These are phyloP conservation scores for Apophysomyces elegans DNA, from an alignment of 371 early-diverging fungal genomes.

Conservation along the genomic window DNA sequence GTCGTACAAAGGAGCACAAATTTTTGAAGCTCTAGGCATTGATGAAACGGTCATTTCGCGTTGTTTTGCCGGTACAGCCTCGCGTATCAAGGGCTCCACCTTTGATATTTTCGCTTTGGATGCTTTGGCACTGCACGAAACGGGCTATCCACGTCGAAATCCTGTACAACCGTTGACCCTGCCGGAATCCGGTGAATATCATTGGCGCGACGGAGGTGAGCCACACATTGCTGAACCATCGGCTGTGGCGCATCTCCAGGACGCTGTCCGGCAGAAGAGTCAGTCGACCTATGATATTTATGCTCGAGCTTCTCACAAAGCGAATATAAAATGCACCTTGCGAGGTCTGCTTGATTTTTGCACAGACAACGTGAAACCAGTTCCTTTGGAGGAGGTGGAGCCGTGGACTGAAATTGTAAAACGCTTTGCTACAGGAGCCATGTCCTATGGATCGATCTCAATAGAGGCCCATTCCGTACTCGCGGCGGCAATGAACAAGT, in stretches of 20 bases:
- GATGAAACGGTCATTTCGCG: slow-evolving; percentile 81
- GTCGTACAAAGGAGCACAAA: slow-evolving; percentile 96
- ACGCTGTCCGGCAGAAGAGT: slow-evolving; percentile 91
- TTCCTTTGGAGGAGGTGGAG: slow-evolving; percentile 93
- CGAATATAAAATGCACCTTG: slow-evolving; percentile 87
- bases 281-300: slow-evolving; percentile 80
- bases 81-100: slow-evolving; percentile 87
- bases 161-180: slow-evolving; percentile 63
- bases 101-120: slow-evolving; percentile 89
- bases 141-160: slow-evolving; percentile 77
- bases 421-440: slow-evolving; percentile 95
- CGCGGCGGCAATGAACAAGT: slow-evolving; percentile 90
- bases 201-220: slow-evolving; percentile 92
- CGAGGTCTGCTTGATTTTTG: slow-evolving; percentile 92
- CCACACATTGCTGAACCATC: slow-evolving; percentile 88
- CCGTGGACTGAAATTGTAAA: slow-evolving; percentile 94
- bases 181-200: slow-evolving; percentile 92
- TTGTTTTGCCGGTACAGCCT: slow-evolving; percentile 92
- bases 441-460: slow-evolving; percentile 96
- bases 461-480: slow-evolving; percentile 88
- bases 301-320: slow-evolving; percentile 73
- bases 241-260: slow-evolving; percentile 86
- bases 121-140: slow-evolving; percentile 83
- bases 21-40: slow-evolving; percentile 93
- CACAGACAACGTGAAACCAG: slow-evolving; percentile 65